Evolutionary conservation across 2,329 filamentous ascomycete species (phyloP).

Genomic region (Trichoderma harzianum): DNA sequence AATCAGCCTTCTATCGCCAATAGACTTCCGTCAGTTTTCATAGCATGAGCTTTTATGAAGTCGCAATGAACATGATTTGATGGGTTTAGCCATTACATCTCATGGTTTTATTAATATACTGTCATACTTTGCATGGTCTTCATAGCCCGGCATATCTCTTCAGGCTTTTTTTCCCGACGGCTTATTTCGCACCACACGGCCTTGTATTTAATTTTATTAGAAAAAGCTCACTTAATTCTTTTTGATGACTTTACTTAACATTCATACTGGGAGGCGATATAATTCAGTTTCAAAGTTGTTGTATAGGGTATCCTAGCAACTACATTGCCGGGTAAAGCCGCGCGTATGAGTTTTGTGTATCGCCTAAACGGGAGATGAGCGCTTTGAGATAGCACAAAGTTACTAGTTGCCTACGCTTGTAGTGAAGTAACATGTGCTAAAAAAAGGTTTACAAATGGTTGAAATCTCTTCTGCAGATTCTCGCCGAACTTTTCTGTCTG

Average conservation of each 20-base stretch:
- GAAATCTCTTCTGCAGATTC: background rate
- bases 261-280: background rate
- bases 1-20: background rate
- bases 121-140: background rate
- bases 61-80: background rate
- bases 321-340: background rate
- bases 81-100: background rate
- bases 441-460: background rate
- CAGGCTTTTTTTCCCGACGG: background rate
- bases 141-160: too few relatives aligned
- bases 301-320: background rate
- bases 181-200: background rate
- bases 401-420: background rate
- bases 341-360: background rate
- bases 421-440: background rate
- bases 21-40: background rate
- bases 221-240: fast-evolving
- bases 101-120: background rate
- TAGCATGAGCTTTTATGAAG: background rate
- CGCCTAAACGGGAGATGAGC: background rate
- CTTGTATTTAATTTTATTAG: background rate
- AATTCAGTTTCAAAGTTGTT: background rate
- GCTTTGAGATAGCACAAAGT: background rate
- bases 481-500: background rate
- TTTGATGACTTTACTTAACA: background rate